Evolutionary conservation across 2,329 filamentous ascomycete species (phyloP).

Genomic region (Fusarium heterosporum): DNA sequence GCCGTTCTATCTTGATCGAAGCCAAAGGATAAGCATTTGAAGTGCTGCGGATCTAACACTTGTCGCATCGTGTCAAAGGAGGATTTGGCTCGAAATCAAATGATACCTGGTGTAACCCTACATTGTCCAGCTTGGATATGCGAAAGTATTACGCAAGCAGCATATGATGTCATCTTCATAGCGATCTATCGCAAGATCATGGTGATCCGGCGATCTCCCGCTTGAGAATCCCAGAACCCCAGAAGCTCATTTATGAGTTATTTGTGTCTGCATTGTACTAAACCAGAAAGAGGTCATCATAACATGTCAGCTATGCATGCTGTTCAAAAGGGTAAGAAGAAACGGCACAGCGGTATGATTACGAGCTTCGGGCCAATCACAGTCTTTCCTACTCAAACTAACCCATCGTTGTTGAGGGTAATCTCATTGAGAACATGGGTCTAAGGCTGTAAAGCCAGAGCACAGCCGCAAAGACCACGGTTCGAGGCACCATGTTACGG

Average conservation of each 20-base stretch:
- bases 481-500: background rate
- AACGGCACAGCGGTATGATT: slow-evolving; percentile 4
- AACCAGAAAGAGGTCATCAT: background rate
- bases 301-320: background rate
- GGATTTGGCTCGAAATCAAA: no score
- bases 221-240: background rate
- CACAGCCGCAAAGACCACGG: background rate
- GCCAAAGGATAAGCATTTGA: no score
- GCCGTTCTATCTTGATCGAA: no score
- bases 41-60: no score
- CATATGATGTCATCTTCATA: no score
- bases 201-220: background rate
- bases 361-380: background rate
- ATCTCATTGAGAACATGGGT: background rate
- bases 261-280: background rate
- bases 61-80: no score
- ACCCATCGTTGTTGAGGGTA: background rate
- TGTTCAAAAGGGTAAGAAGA: background rate
- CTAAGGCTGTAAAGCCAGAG: background rate
- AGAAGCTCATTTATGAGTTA: background rate
- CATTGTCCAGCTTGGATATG: no score
- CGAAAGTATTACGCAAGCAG: no score
- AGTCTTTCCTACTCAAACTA: background rate
- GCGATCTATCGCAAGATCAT: slow-evolving; percentile 37
- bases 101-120: no score